Base-by-base conservation (phyloP, 2,329 filamentous ascomycete species). In the Ophioceras dolichostomum region DNA sequence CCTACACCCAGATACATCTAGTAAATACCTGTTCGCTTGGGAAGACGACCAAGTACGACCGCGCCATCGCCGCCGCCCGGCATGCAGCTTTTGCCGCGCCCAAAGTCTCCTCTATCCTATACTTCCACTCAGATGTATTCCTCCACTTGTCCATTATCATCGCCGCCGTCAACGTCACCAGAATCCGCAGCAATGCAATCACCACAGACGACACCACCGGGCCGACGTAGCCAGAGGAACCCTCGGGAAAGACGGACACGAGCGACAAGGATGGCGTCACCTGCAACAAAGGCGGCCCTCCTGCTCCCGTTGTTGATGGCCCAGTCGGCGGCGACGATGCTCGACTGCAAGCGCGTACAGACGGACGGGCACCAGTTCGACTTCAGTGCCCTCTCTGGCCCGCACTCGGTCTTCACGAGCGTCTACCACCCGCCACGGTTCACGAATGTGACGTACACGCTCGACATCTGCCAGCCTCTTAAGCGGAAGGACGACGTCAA, bases 261-360 rank as follows among this genome's bases (percentile, higher is more conserved):
- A 13, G 48, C 58, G 17, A 48, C 54, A 10, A 54, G 60, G 13
- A 43, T 54, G 2, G 52, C 62, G 3, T 56, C 22, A 26, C 22
- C 12, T 26, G 22, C 56, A 9, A n/a, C n/a, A n/a, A n/a, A n/a
- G n/a, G n/a, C n/a, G n/a, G n/a, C n/a, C n/a, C n/a, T n/a, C n/a
- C 55, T 78, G 62, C 79, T 83, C 78, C 87, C 87, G 78, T 87
- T 87, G 70, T 87, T 87, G 74, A 86, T 86, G 65, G 69, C 76
- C 50, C 87, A 76, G 81, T 87, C 87, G 55, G 83, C 87, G 56
- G 83, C 62, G 12, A 64, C 70, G 30, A 71, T 65, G 44, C 59
- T 84, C 38, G 58, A 72, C 44, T 88, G 83, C 65, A 64, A 70
- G 16, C 65, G 77, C 35, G 62, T 86, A 22, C 58, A 67, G 4